Conservation (phyloP, 148 eudicot genomes). For the Camellia granthamiana region DNA sequence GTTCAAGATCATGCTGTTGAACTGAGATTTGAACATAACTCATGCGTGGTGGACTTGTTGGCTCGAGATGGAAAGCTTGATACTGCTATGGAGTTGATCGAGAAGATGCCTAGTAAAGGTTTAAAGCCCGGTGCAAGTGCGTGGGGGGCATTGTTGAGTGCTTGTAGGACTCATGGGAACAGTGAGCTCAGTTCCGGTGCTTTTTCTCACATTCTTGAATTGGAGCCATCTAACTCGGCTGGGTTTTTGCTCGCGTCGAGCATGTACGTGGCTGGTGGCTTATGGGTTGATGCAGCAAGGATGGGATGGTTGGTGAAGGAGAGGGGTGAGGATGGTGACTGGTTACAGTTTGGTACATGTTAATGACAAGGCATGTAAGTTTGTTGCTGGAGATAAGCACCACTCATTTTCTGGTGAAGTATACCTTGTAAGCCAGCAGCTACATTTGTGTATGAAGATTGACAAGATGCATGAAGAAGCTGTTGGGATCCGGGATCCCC, state of each 20-base stretch:
- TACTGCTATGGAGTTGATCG: constrained; percentile 49
- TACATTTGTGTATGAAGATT: background rate
- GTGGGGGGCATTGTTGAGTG: constrained; percentile 29
- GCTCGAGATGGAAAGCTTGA: constrained; percentile 71
- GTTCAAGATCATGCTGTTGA: constrained; percentile 32
- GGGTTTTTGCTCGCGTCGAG: too few relatives aligned
- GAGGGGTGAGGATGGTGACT: constrained; percentile 49
- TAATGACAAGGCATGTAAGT: constrained; percentile 39
- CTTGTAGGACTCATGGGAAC: constrained; percentile 44
- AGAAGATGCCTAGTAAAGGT: constrained; percentile 32
- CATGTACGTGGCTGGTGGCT: too few relatives aligned
- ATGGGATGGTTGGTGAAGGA: constrained; percentile 59
- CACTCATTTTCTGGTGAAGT: constrained; percentile 30
- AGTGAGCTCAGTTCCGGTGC: constrained; percentile 41
- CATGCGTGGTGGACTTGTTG: constrained; percentile 77
- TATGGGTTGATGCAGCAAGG: background rate
- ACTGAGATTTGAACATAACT: constrained; percentile 62
- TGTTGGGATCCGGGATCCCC: too few relatives aligned
- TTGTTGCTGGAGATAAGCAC: constrained; percentile 54
- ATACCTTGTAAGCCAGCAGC: constrained; percentile 29
- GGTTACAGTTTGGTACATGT: constrained; percentile 68
- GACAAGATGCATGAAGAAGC: too few relatives aligned
- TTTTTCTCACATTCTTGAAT: constrained; percentile 18
- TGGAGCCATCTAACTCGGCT: too few relatives aligned
- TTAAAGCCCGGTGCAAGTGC: constrained; percentile 43